Evolutionary conservation across 148 eudicot species (phyloP).

Genomic region (Cornus controversa): DNA sequence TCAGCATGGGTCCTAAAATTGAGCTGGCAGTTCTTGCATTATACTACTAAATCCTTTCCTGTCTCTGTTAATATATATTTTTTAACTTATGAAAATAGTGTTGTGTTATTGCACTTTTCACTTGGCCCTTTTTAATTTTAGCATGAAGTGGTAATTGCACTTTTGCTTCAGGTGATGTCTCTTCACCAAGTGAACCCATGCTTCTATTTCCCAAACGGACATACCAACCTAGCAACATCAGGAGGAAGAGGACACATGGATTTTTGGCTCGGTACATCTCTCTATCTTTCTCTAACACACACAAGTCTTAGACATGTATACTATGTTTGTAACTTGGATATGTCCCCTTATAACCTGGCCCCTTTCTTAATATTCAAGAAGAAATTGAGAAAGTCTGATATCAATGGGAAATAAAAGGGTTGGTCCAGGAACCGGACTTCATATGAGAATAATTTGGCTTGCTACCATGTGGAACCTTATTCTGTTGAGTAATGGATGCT

Average conservation of each 20-base stretch:
- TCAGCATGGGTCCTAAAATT: neutral
- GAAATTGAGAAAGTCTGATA: neutral
- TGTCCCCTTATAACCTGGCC: neutral
- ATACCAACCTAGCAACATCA: conserved; percentile 90
- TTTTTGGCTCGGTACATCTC: conserved; percentile 73
- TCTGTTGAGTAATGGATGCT: neutral
- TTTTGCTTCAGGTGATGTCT: conserved; percentile 45
- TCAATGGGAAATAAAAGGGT: neutral
- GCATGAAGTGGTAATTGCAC: neutral
- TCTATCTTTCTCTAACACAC: neutral
- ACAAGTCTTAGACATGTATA: neutral
- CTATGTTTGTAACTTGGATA: neutral
- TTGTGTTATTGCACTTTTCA: neutral
- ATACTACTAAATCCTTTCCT: too few species aligned
- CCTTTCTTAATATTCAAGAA: neutral
- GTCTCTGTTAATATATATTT: too few species aligned
- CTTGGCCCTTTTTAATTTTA: neutral
- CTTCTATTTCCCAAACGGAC: conserved; percentile 74
- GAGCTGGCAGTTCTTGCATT: neutral
- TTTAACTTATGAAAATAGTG: neutral
- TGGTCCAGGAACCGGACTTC: neutral
- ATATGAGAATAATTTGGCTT: neutral
- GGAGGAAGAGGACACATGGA: conserved; percentile 87
- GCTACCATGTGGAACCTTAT: neutral
- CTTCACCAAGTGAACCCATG: conserved; percentile 67